phyloP scores from a whole-genome alignment of 2,329 filamentous ascomycete species.

The Trichoderma hamatum region DNA sequence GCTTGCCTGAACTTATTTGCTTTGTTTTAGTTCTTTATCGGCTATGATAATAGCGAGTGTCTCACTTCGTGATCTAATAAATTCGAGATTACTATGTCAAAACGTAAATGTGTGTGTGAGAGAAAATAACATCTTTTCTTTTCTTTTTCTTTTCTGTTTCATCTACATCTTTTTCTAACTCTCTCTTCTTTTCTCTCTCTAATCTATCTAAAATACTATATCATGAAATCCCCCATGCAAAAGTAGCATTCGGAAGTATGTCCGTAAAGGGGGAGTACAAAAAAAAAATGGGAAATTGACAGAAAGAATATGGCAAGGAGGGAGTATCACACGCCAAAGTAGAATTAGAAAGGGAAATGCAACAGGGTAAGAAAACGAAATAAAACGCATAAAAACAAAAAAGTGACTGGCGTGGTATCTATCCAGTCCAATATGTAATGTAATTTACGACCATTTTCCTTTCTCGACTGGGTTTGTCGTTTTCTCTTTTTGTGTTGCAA shows the following conservation, averaged over 20 bases:
- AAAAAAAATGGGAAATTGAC: not conserved
- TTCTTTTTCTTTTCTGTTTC: not conserved
- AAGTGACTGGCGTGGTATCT: not conserved
- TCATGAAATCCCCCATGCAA: constrained; percentile 2
- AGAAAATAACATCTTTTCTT: not conserved
- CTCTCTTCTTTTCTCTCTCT: not conserved
- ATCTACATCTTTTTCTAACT: not conserved
- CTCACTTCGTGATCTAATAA: too few relatives aligned
- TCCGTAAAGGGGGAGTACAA: not conserved
- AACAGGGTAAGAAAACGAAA: not conserved
- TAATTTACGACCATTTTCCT: not conserved
- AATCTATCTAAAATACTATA: not conserved
- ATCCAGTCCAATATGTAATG: not conserved
- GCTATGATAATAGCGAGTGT: too few relatives aligned
- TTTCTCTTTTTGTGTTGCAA: not conserved
- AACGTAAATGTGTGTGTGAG: not conserved
- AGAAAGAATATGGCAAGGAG: not conserved
- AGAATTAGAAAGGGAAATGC: not conserved
- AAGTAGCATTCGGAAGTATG: constrained; percentile 1
- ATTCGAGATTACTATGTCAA: too few relatives aligned
- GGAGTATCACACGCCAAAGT: not conserved
- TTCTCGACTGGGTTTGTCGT: not conserved
- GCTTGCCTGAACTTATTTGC: not conserved
- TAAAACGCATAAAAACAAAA: not conserved
- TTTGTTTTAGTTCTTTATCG: not conserved